Conservation (phyloP, 1,139 yeast genomes). For the Geotrichum reessii region DNA sequence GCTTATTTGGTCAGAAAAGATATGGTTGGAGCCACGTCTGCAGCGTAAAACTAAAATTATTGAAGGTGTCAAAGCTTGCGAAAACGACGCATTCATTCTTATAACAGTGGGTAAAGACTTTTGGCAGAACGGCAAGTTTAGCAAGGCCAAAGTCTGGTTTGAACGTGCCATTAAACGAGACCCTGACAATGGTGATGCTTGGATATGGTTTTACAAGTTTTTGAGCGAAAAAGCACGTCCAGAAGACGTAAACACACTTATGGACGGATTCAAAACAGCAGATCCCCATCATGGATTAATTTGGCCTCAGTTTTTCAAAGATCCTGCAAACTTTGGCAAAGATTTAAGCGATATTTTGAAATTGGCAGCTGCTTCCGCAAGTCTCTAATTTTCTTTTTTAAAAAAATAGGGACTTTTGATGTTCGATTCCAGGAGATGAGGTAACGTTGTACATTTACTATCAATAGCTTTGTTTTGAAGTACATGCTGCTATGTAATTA, state of each 20-base stretch:
- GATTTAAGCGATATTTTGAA: conserved; percentile 38
- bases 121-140: conserved; percentile 60
- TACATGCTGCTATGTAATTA: not conserved
- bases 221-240: conserved; percentile 21
- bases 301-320: conserved; percentile 51
- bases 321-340: conserved; percentile 40
- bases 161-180: conserved; percentile 60
- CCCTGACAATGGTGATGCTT: conserved; percentile 61
- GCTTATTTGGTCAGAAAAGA: conserved; percentile 55
- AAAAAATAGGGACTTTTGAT: not conserved
- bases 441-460: too few species aligned
- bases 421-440: too few species aligned
- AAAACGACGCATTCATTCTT: conserved; percentile 55
- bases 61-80: conserved; percentile 66
- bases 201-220: conserved; percentile 63
- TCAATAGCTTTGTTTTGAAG: too few species aligned
- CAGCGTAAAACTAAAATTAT: conserved; percentile 60
- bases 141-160: conserved; percentile 70
- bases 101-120: conserved; percentile 62
- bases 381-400: not conserved
- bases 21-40: conserved; percentile 44
- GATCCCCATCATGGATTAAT: conserved; percentile 54
- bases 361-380: not conserved
- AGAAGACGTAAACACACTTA: not conserved
- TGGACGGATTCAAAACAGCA: conserved; percentile 33